Base-by-base conservation (phyloP, 768 basidiomycete species). In the Pleurotus tuoliensis region DNA sequence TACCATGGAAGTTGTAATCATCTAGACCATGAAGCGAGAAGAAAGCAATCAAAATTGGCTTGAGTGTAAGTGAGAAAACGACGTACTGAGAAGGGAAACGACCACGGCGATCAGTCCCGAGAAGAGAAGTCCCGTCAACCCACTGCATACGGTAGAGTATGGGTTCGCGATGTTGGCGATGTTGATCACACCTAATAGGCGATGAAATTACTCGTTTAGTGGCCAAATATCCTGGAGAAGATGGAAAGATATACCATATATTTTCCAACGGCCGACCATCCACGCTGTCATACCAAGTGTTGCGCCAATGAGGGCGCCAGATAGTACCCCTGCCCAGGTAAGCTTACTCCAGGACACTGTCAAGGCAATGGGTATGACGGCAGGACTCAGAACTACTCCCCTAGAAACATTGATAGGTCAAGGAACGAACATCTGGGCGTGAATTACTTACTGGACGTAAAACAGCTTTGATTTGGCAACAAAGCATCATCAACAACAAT, bases 191-290 rank as follows among this genome's bases (percentile, higher is more conserved):
- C 75, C 75, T 75, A 48, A 27, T 18, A 15, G 40, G 3, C 0
- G 16, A 1, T 54, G 16, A 54, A 0, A 43, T 16, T n/a, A 54
- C 43, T 18, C 12, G 20, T 20, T 12, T n/a, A 22, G 11, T 5
- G 9, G 41, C 9, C 20, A 13, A 12, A 44, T 16, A 8, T 5
- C 7, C 41, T 44, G 22, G 53, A 43, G 38, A 12, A 8, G 15
- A 12, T 4, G 12, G 1, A 45, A n/a, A 22, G 38, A 57, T 64
- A 15, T 56, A 73, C 77, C 77, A 47, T 71, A 77, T 49, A 77
- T 78, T 61, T 80, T 78, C 73, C 71, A 76, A 57, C 79, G 80
- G 0, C 77, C 74, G 7, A 81, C 69, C 73, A 81, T 77, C 78
- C 79, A 81, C 16, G 79, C 77, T 0, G 74, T 41, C 74, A 79